Percentiles rank a stretch among this genome's conserved stretches.
phyloP scores from a whole-genome alignment of 139 green algal species.

The Diplosphaera chodatii region DNA sequence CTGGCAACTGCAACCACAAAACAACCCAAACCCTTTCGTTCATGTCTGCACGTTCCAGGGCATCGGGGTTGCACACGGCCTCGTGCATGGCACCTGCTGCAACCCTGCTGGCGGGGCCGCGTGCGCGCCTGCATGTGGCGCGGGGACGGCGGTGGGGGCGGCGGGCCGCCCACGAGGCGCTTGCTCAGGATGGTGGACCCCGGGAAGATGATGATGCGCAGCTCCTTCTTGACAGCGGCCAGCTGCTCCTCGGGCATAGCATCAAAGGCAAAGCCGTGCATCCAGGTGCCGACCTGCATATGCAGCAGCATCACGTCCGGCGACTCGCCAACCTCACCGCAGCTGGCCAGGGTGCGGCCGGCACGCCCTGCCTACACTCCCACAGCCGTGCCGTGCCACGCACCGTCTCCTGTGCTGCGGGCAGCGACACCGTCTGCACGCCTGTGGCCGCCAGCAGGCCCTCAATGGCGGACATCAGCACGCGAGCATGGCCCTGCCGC shows the following conservation, averaged over 20 bases:
- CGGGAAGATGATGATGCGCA: conserved; percentile 77
- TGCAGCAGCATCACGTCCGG: too few relatives aligned
- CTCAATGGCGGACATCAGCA: conserved; percentile 54
- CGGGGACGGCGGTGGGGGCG: background rate
- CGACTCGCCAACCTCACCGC: too few relatives aligned
- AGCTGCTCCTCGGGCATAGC: conserved; percentile 40
- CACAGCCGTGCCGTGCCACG: too few relatives aligned
- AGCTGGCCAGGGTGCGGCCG: too few relatives aligned
- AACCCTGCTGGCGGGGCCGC: too few relatives aligned
- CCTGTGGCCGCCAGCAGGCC: conserved; percentile 32
- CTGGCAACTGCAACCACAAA: too few relatives aligned
- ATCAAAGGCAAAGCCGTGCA: conserved; percentile 47
- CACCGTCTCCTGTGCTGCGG: conserved; percentile 40
- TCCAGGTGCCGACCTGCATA: conserved; percentile 37
- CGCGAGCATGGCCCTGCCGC: conserved; percentile 65
- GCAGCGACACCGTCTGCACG: conserved; percentile 44
- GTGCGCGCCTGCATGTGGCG: background rate
- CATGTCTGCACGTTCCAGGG: too few relatives aligned
- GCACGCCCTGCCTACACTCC: too few relatives aligned
- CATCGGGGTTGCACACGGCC: too few relatives aligned
- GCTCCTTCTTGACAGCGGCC: conserved; percentile 43
- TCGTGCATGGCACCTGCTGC: background rate
- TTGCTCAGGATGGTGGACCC: conserved; percentile 53
- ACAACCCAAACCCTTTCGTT: too few relatives aligned
- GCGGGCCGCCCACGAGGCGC: conserved; percentile 1